A percentile compares a stretch with the other conserved stretches of the same genome.
Evolutionary conservation across 345 rosid genomes (phyloP).

Genomic region (Gossypium herbaceum): DNA sequence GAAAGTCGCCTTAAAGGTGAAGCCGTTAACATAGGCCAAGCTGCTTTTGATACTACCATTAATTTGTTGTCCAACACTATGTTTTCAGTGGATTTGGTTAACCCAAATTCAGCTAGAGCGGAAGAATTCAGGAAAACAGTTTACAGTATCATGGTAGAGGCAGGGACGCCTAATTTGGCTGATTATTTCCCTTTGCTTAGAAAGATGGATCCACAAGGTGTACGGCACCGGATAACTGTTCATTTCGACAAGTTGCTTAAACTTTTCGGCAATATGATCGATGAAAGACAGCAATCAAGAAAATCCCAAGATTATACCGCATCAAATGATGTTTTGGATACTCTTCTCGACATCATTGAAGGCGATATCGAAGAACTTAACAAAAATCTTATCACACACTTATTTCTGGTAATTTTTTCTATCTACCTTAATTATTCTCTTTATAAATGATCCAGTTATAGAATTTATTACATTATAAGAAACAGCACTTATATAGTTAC

Average conservation of each 20-base stretch:
- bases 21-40: slow-evolving; percentile 39
- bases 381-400: slow-evolving; percentile 21
- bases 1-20: slow-evolving; percentile 22
- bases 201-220: slow-evolving; percentile 34
- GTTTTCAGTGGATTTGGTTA: slow-evolving; percentile 41
- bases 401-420: slow-evolving; percentile 26
- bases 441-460: too few relatives aligned
- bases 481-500: too few relatives aligned
- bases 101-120: slow-evolving; percentile 14
- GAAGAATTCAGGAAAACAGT: slow-evolving; percentile 30
- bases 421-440: too few relatives aligned
- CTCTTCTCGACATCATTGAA: slow-evolving; percentile 23
- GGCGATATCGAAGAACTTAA: slow-evolving; percentile 23
- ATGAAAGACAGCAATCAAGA: slow-evolving; percentile 23
- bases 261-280: slow-evolving; percentile 26
- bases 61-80: slow-evolving; percentile 39
- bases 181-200: slow-evolving; percentile 45
- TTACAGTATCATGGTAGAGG: slow-evolving; percentile 29
- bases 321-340: slow-evolving; percentile 32
- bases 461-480: too few relatives aligned
- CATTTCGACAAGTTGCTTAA: slow-evolving; percentile 20
- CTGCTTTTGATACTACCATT: slow-evolving; percentile 33
- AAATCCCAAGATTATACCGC: neutral
- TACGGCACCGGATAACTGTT: neutral
- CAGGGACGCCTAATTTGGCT: slow-evolving; percentile 36